Evolutionary conservation across 1,139 yeast genomes (phyloP).

Genomic region (Meyerozyma elateridarum): DNA sequence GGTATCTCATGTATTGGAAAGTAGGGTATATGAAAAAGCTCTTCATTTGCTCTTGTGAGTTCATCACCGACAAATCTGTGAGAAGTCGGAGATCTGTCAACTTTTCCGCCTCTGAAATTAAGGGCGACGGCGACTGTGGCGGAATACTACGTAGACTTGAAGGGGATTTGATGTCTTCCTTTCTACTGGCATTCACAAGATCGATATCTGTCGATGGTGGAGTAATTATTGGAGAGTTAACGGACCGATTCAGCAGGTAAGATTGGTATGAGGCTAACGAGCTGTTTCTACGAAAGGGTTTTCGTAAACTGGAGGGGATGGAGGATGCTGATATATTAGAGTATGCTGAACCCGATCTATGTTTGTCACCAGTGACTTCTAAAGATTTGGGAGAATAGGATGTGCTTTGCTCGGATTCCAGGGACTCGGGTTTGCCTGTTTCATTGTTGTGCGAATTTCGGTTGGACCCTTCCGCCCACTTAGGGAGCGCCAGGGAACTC

Average conservation of each 20-base stretch:
- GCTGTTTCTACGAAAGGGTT: slow-evolving; percentile 2
- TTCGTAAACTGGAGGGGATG: slow-evolving; percentile 3
- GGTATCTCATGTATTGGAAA: slow-evolving; percentile 31
- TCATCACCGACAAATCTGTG: slow-evolving; percentile 22
- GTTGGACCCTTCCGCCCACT: no score
- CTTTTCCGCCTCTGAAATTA: no score
- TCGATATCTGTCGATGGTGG: neutral
- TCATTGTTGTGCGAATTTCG: no score
- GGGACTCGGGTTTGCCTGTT: no score
- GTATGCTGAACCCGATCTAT: slow-evolving; percentile 1
- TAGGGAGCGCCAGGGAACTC: no score
- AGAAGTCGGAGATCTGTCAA: slow-evolving; percentile 18
- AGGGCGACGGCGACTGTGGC: no score
- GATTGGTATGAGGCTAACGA: slow-evolving; percentile 1
- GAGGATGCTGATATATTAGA: slow-evolving; percentile 2
- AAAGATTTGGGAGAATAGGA: no score
- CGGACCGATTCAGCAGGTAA: slow-evolving; percentile 3
- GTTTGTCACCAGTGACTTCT: neutral
- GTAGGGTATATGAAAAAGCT: slow-evolving; percentile 24
- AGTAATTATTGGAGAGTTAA: neutral
- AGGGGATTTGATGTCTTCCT: no score
- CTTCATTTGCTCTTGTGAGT: slow-evolving; percentile 21
- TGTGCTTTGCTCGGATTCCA: no score
- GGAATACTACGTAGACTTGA: no score
- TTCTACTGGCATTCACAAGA: neutral